Percentiles rank a stretch among this genome's conserved stretches.
Evolutionary conservation across 495 filamentous ascomycete genomes (phyloP).

Genomic region (Astrocystis sublimbata): DNA sequence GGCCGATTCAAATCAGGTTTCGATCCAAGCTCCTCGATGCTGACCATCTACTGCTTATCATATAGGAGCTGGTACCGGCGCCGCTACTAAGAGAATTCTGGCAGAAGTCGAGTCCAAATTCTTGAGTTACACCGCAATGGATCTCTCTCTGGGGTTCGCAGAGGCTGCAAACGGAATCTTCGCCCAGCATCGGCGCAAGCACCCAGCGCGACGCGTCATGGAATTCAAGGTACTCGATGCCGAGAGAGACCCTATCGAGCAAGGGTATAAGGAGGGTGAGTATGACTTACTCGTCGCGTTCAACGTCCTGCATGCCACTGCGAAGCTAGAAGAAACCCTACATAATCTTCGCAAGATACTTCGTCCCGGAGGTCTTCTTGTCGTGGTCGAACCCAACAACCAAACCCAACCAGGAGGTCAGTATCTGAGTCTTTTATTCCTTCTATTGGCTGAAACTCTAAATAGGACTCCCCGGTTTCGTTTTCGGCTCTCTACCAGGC

Average conservation of each 20-base stretch:
- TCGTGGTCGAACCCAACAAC: constrained; percentile 19
- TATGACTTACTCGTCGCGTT: constrained; percentile 50
- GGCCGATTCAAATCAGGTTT: too few relatives aligned
- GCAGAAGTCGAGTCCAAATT: constrained; percentile 17
- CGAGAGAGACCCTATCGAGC: constrained; percentile 35
- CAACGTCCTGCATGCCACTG: constrained; percentile 39
- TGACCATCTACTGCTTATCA: constrained; percentile 29
- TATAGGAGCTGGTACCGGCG: constrained; percentile 45
- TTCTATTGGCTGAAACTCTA: too few relatives aligned
- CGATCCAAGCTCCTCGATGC: not conserved
- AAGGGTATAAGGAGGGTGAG: constrained; percentile 37
- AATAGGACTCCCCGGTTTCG: too few relatives aligned
- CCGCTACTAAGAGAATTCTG: constrained; percentile 40
- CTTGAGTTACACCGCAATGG: constrained; percentile 46
- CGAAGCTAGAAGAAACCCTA: constrained; percentile 16
- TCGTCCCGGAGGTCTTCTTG: constrained; percentile 29
- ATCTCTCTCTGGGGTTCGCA: constrained; percentile 48
- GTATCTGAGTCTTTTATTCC: too few relatives aligned
- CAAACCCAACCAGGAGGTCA: too few relatives aligned
- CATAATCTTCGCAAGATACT: constrained; percentile 23
- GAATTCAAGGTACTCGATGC: constrained; percentile 41
- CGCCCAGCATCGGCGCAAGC: not conserved
- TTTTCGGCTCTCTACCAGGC: constrained; percentile 40
- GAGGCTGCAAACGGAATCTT: constrained; percentile 39
- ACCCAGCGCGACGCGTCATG: too few relatives aligned